Evolutionary conservation across 495 filamentous ascomycete species (phyloP).

Genomic region (Astrothelium subdiscretum): DNA sequence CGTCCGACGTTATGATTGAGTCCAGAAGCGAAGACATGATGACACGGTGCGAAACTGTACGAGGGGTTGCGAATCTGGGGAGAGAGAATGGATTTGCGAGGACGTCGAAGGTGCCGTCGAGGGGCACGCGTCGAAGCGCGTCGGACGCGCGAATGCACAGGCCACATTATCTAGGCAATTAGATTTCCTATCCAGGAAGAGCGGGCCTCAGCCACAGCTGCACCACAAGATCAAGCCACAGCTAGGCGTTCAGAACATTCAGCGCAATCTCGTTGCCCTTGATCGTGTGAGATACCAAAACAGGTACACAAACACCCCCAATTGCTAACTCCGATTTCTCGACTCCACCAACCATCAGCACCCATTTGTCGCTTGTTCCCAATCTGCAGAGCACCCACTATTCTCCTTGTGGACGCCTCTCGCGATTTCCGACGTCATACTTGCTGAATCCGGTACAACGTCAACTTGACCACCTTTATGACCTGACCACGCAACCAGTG

Average conservation of each 20-base stretch:
- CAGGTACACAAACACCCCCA: background rate
- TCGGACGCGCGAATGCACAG: background rate
- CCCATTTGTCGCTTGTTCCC: background rate
- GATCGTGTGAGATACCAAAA: background rate
- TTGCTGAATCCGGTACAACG: background rate
- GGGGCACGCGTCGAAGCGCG: background rate
- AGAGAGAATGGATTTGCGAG: background rate
- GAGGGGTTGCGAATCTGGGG: background rate
- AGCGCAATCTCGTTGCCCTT: conserved; percentile 1
- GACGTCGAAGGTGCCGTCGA: background rate
- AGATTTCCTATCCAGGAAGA: background rate
- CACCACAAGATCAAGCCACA: background rate
- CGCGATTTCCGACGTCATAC: background rate
- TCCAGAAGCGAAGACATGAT: conserved; percentile 28
- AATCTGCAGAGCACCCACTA: background rate
- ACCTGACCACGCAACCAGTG: background rate
- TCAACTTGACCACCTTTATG: background rate
- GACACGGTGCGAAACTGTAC: background rate
- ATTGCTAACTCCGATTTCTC: background rate
- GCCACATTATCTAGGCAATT: background rate
- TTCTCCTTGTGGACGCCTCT: too few species aligned
- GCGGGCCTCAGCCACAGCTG: background rate
- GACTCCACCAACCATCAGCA: background rate
- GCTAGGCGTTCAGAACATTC: background rate
- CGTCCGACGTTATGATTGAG: conserved; percentile 21